A percentile compares a stretch with the other conserved stretches of the same genome.
phyloP scores from a whole-genome alignment of 164 flowering plant species.

The Brasenia schreberi region DNA sequence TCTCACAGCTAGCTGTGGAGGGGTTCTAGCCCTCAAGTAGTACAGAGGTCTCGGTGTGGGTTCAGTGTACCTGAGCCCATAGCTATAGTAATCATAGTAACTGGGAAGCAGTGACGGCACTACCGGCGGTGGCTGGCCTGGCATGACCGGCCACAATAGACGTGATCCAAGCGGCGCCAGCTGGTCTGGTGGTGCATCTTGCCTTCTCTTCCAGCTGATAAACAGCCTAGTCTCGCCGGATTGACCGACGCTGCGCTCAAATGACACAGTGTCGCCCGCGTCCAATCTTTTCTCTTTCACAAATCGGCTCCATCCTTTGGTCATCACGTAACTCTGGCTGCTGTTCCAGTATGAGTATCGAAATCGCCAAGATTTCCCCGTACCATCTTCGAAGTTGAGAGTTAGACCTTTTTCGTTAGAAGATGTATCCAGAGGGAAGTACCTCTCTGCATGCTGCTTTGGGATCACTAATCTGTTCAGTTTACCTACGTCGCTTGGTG shows the following conservation, averaged over 20 bases:
- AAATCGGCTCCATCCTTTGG: conserved; percentile 96
- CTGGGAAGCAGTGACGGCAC: conserved; percentile 24
- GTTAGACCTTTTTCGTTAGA: conserved; percentile 67
- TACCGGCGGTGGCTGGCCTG: conserved; percentile 13
- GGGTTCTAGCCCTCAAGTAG: conserved; percentile 11
- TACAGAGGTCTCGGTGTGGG: conserved; percentile 12
- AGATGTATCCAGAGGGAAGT: conserved; percentile 71
- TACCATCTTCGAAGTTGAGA: conserved; percentile 70
- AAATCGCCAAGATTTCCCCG: conserved; percentile 81
- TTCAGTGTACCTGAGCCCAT: conserved; percentile 16
- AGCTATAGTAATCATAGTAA: conserved; percentile 8
- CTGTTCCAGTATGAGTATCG: conserved; percentile 97
- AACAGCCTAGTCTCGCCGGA: conserved; percentile 34
- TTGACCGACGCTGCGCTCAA: conserved; percentile 61
- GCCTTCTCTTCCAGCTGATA: conserved; percentile 82
- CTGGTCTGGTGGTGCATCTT: conserved; percentile 19
- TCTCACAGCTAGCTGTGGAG: conserved; percentile 10
- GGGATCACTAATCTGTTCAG: conserved; percentile 88
- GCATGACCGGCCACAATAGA: conserved; percentile 3
- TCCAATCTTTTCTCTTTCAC: conserved; percentile 93
- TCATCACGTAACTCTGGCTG: conserved; percentile 99
- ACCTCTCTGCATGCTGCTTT: conserved; percentile 93
- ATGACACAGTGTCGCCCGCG: conserved; percentile 87
- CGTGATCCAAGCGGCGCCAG: conserved; percentile 6
- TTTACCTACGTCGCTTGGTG: conserved; percentile 96